phyloP scores from a whole-genome alignment of 2,329 filamentous ascomycete species.

The Anthostomella pinea region DNA sequence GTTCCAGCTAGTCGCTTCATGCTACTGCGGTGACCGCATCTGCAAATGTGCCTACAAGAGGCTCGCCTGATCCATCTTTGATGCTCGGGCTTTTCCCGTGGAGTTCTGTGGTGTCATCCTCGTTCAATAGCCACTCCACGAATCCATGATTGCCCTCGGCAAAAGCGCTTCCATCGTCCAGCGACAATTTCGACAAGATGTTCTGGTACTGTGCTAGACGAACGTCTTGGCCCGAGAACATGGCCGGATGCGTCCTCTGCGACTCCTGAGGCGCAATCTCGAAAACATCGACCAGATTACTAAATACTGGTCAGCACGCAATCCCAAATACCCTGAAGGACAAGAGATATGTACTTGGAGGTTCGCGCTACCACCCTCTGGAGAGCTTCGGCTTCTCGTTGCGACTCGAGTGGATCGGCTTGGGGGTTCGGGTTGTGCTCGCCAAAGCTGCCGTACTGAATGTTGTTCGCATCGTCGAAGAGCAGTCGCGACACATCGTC shows the following conservation, averaged over 20 bases:
- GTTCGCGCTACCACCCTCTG: slow-evolving; percentile 63
- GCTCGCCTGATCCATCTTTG: slow-evolving; percentile 39
- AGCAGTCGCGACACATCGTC: slow-evolving; percentile 57
- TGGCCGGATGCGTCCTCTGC: slow-evolving; percentile 27
- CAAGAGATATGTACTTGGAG: slow-evolving; percentile 51
- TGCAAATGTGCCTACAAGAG: slow-evolving; percentile 59
- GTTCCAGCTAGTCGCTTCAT: no score
- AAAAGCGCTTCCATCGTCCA: slow-evolving; percentile 38
- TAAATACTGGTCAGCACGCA: slow-evolving; percentile 34
- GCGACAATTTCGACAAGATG: slow-evolving; percentile 57
- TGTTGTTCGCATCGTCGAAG: slow-evolving; percentile 57
- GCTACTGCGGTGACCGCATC: slow-evolving; percentile 55
- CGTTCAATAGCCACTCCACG: slow-evolving; percentile 53
- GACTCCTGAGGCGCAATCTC: slow-evolving; percentile 56
- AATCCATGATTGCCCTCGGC: slow-evolving; percentile 39
- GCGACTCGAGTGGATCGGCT: slow-evolving; percentile 59
- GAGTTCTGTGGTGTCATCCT: slow-evolving; percentile 48
- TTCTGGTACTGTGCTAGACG: slow-evolving; percentile 58
- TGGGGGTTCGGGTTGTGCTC: slow-evolving; percentile 53
- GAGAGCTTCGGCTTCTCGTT: slow-evolving; percentile 62
- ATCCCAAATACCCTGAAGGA: background rate
- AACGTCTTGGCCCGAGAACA: slow-evolving; percentile 50
- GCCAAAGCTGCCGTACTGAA: slow-evolving; percentile 62
- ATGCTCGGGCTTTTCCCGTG: slow-evolving; percentile 38
- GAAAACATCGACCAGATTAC: slow-evolving; percentile 67